Evolutionary conservation across 495 filamentous ascomycete genomes (phyloP).

Genomic region (Aspergillus mulundensis): DNA sequence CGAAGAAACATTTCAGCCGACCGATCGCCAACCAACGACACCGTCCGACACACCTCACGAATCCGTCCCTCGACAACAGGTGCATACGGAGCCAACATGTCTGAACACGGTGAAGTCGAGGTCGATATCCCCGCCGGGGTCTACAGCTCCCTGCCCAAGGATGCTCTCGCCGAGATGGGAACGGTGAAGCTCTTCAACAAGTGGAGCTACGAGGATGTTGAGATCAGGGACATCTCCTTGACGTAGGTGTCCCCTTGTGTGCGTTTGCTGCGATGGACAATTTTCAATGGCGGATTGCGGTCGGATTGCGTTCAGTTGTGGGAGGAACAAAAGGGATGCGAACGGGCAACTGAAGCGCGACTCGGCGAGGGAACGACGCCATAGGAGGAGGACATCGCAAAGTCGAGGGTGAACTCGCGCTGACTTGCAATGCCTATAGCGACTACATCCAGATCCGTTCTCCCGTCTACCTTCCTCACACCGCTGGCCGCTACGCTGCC

Average conservation of each 20-base stretch:
- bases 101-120: slow-evolving; percentile 93
- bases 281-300: slow-evolving; percentile 6
- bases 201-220: slow-evolving; percentile 98
- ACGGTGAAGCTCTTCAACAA: slow-evolving; percentile 97
- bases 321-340: slow-evolving; percentile 1
- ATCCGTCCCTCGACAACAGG: slow-evolving; percentile 43
- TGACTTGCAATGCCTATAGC: slow-evolving; percentile 56
- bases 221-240: slow-evolving; percentile 98
- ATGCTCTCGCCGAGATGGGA: slow-evolving; percentile 84
- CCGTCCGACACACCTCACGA: slow-evolving; percentile 38
- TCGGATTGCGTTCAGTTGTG: slow-evolving; percentile 16
- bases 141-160: slow-evolving; percentile 88
- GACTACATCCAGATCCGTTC: slow-evolving; percentile 99
- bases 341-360: slow-evolving; percentile 4
- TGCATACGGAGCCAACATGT: slow-evolving; percentile 64
- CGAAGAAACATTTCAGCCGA: slow-evolving; percentile 32
- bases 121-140: slow-evolving; percentile 65
- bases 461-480: slow-evolving; percentile 97
- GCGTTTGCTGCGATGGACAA: slow-evolving; percentile 16
- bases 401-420: slow-evolving; percentile 23
- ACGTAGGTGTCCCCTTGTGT: slow-evolving; percentile 67
- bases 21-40: slow-evolving; percentile 40
- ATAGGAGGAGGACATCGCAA: slow-evolving; percentile 4
- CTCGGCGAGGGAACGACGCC: slow-evolving; percentile 5
- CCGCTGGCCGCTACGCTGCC: slow-evolving; percentile 94